These are phyloP conservation scores for Exobasidium cylindrosporum DNA, from an alignment of 1,284 basidiomycete genomes.

Conservation along the genomic window DNA sequence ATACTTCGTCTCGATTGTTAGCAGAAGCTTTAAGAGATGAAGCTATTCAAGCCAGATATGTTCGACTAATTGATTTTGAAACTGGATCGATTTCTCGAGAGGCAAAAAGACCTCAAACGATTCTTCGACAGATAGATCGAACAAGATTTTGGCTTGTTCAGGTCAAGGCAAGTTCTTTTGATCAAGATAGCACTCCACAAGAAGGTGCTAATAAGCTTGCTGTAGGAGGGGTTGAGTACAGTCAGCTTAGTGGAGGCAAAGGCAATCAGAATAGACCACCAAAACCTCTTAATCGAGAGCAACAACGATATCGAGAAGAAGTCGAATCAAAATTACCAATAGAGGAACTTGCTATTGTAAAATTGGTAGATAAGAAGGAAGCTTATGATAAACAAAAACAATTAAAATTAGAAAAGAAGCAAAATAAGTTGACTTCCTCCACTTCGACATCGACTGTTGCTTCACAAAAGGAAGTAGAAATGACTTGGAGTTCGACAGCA, in stretches of 20 bases:
- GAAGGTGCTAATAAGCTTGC: not conserved
- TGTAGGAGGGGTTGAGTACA: not conserved
- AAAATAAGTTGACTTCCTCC: not conserved
- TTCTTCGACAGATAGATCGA: constrained; percentile 40
- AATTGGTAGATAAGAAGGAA: constrained; percentile 56
- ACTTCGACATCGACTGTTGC: not conserved
- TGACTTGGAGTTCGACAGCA: constrained; percentile 37
- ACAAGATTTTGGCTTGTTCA: constrained; percentile 37
- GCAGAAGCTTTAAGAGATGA: not conserved
- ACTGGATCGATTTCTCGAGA: constrained; percentile 37
- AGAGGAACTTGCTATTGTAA: constrained; percentile 51
- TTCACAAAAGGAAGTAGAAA: constrained; percentile 32
- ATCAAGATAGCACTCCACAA: not conserved
- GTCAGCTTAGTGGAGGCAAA: not conserved
- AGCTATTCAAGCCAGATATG: constrained; percentile 15
- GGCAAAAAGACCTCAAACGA: constrained; percentile 21
- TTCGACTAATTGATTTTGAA: constrained; percentile 41
- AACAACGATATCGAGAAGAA: not conserved
- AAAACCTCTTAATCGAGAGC: not conserved
- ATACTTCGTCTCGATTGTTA: not conserved
- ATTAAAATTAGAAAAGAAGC: constrained; percentile 21
- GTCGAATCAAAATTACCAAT: not conserved
- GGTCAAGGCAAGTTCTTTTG: constrained; percentile 24
- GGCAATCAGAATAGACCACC: not conserved
- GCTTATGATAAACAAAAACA: constrained; percentile 41